Evolutionary conservation across 345 rosid species (phyloP).

Genomic region (Moricandia arvensis): DNA sequence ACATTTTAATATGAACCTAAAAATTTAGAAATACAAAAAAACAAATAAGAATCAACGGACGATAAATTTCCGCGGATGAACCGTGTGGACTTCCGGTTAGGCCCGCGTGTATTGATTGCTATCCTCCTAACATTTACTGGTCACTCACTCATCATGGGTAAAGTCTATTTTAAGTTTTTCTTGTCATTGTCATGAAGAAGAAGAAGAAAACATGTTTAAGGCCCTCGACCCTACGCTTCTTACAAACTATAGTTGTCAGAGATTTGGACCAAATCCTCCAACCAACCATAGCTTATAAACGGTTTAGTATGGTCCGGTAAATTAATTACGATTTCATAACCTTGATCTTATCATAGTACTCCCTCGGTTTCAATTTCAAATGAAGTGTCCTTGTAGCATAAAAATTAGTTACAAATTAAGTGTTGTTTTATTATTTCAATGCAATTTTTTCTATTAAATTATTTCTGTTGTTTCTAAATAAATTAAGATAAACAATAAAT

Average conservation of each 20-base stretch:
- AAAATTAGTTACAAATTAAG: too few species aligned
- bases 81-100: background rate
- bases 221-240: background rate
- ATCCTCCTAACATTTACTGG: background rate
- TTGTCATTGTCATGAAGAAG: slow-evolving; percentile 7
- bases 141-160: background rate
- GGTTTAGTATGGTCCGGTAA: background rate
- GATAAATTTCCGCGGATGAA: background rate
- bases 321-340: background rate
- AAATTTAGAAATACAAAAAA: background rate
- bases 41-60: background rate
- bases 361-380: too few species aligned
- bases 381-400: too few species aligned
- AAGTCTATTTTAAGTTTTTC: slow-evolving; percentile 9
- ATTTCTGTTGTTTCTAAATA: too few species aligned
- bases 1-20: background rate
- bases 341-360: background rate
- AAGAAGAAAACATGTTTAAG: background rate
- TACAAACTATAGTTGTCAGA: background rate
- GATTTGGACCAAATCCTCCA: slow-evolving; percentile 12
- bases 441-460: too few species aligned
- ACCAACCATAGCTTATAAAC: background rate
- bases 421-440: too few species aligned
- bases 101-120: background rate
- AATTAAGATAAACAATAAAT: too few species aligned